A percentile compares a stretch with the other conserved stretches of the same genome.
Evolutionary conservation across 2,329 filamentous ascomycete species (phyloP).

Genomic region (Fusarium proliferatum): DNA sequence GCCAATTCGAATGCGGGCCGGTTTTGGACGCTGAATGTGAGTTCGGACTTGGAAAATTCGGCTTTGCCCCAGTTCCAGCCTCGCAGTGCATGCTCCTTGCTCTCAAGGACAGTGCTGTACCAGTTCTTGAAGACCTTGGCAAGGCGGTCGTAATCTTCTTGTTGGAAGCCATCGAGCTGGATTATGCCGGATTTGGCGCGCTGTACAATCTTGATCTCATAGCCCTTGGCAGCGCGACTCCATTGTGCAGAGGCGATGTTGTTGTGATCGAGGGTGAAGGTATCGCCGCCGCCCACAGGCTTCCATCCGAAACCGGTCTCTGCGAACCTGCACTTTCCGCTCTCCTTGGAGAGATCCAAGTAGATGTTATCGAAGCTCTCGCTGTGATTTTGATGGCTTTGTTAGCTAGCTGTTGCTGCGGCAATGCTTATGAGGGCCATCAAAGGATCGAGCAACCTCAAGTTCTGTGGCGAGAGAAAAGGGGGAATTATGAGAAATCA

Average conservation of each 20-base stretch:
- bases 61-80: slow-evolving; percentile 99
- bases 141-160: slow-evolving; percentile 93
- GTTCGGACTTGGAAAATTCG: slow-evolving; percentile 94
- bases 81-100: slow-evolving; percentile 91
- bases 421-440: slow-evolving; percentile 9
- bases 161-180: slow-evolving; percentile 93
- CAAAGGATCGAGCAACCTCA: background rate
- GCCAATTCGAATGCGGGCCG: slow-evolving; percentile 96
- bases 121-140: slow-evolving; percentile 96
- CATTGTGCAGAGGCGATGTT: slow-evolving; percentile 91
- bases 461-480: background rate
- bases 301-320: slow-evolving; percentile 98
- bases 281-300: slow-evolving; percentile 85
- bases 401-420: slow-evolving; percentile 36
- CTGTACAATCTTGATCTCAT: slow-evolving; percentile 91
- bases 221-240: slow-evolving; percentile 92
- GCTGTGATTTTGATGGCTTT: slow-evolving; percentile 50
- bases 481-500: slow-evolving; percentile 18
- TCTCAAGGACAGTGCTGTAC: slow-evolving; percentile 94
- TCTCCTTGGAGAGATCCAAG: slow-evolving; percentile 92
- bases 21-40: slow-evolving; percentile 97
- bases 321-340: slow-evolving; percentile 93
- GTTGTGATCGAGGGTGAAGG: slow-evolving; percentile 89
- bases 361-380: slow-evolving; percentile 99
- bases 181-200: slow-evolving; percentile 82